Conservation (phyloP, 768 basidiomycete genomes). For the Hericium rajendrae region DNA sequence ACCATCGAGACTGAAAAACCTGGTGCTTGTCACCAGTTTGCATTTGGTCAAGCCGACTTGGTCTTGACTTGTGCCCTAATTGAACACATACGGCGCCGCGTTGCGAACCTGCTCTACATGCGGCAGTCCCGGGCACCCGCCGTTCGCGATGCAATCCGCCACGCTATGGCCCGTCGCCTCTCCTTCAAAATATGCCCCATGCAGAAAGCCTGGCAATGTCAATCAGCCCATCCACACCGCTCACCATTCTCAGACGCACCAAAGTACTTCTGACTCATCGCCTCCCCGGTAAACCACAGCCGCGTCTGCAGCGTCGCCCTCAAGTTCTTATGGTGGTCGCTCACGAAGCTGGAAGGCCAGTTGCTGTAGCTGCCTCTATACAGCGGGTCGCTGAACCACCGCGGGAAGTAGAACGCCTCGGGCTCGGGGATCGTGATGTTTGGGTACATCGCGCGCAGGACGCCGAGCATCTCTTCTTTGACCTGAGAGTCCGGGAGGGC, state of each 20-base stretch:
- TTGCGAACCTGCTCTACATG: constrained; percentile 22
- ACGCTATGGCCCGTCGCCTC: constrained; percentile 29
- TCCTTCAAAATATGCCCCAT: constrained; percentile 53
- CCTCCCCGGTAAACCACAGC: constrained; percentile 59
- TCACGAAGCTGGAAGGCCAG: constrained; percentile 56
- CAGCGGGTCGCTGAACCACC: constrained; percentile 43
- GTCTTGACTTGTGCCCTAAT: background rate
- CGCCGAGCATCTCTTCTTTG: constrained; percentile 42
- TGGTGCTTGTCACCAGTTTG: no score
- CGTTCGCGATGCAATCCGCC: constrained; percentile 30
- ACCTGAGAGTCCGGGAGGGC: constrained; percentile 36
- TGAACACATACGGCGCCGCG: constrained; percentile 23
- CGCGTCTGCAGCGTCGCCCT: constrained; percentile 39
- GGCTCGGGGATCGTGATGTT: constrained; percentile 45
- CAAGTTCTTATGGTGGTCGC: constrained; percentile 44
- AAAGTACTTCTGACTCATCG: constrained; percentile 46
- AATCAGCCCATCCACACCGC: no score
- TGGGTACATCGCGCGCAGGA: constrained; percentile 54
- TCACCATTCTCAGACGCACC: constrained; percentile 28
- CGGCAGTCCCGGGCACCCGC: constrained; percentile 19
- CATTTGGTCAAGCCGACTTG: no score
- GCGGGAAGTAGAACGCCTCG: constrained; percentile 41
- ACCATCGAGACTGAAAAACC: no score
- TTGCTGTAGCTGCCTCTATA: constrained; percentile 60
- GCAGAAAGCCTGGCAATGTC: constrained; percentile 42